A percentile compares a stretch with the other conserved stretches of the same genome.
These are phyloP conservation scores for Periglandula ipomoeae DNA, from an alignment of 2,329 filamentous ascomycete species.

Conservation along the genomic window DNA sequence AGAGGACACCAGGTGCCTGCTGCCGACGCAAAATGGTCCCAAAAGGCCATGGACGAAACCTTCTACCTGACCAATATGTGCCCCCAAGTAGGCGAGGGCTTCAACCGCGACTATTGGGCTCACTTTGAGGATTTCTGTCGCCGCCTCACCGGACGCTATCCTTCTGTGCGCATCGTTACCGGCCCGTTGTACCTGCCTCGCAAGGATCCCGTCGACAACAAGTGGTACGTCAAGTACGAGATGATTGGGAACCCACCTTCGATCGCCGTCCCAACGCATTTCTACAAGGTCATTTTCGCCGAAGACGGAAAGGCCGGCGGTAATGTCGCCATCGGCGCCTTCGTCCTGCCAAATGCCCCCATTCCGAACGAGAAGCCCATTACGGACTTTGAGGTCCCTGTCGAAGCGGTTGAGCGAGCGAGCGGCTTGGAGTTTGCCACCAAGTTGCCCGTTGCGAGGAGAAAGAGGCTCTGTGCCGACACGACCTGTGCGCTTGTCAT, in stretches of 20 bases:
- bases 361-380: conserved; percentile 86
- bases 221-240: conserved; percentile 94
- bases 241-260: conserved; percentile 90
- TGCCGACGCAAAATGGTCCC: conserved; percentile 92
- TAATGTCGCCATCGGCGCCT: conserved; percentile 82
- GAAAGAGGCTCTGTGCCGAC: conserved; percentile 77
- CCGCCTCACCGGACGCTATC: conserved; percentile 69
- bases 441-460: conserved; percentile 63
- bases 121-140: conserved; percentile 98
- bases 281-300: conserved; percentile 98
- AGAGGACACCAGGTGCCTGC: conserved; percentile 95
- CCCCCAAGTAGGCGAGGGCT: conserved; percentile 94
- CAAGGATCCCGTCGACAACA: conserved; percentile 71
- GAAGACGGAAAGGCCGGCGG: conserved; percentile 66
- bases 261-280: conserved; percentile 93
- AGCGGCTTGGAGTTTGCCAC: conserved; percentile 85
- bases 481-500: conserved; percentile 76
- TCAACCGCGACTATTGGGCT: conserved; percentile 99
- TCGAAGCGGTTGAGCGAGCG: conserved; percentile 87
- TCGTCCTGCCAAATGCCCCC: conserved; percentile 84
- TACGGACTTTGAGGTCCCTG: conserved; percentile 84
- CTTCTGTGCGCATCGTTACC: conserved; percentile 82
- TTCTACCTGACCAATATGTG: conserved; percentile 96
- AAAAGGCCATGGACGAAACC: conserved; percentile 88
- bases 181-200: conserved; percentile 89